Conservation (phyloP, 768 basidiomycete species). For the Mycena epipterygia region DNA sequence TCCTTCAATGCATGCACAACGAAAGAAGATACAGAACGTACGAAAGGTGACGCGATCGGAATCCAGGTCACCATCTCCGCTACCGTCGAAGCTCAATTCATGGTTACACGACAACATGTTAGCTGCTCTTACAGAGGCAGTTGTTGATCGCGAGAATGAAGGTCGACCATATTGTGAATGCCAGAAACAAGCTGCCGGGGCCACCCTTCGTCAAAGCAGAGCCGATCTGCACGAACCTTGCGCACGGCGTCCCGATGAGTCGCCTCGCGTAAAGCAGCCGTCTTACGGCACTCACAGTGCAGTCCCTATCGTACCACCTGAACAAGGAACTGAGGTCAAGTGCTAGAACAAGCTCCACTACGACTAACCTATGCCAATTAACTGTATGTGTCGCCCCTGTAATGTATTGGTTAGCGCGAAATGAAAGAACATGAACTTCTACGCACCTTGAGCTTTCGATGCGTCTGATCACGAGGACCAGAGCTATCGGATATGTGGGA, state of each 20-base stretch:
- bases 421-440: background rate
- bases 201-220: constrained; percentile 70
- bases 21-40: constrained; percentile 46
- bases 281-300: too few species aligned
- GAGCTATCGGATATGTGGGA: constrained; percentile 23
- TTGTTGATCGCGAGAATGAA: constrained; percentile 65
- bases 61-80: constrained; percentile 90
- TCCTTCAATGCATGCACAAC: background rate
- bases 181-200: constrained; percentile 67
- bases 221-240: constrained; percentile 86
- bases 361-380: constrained; percentile 56
- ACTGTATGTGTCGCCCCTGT: constrained; percentile 65
- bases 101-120: constrained; percentile 31
- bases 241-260: too few species aligned
- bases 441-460: constrained; percentile 54
- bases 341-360: background rate
- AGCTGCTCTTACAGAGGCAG: constrained; percentile 53
- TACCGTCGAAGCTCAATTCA: constrained; percentile 41
- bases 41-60: constrained; percentile 83
- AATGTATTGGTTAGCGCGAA: background rate
- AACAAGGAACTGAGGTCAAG: background rate
- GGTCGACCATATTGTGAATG: constrained; percentile 63
- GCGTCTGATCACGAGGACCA: constrained; percentile 49
- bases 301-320: constrained; percentile 77
- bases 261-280: too few species aligned